Conservation (phyloP, 306 rosid species). For the Arachis stenosperma region DNA sequence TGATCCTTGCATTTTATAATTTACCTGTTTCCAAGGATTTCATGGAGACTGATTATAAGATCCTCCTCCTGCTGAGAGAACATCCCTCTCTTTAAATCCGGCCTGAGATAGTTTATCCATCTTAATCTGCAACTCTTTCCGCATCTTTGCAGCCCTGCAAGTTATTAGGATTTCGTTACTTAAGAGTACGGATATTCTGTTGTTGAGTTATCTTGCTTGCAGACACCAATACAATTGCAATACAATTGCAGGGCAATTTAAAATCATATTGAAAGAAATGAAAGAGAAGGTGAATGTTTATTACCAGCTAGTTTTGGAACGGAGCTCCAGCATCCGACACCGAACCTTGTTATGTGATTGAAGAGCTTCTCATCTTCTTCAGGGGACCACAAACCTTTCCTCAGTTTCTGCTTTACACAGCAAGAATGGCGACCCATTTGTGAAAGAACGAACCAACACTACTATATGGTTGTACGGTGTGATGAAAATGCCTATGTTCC, state of each 20-base stretch:
- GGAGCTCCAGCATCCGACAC: conserved; percentile 98
- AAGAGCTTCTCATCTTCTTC: conserved; percentile 96
- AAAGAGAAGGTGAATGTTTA: neutral
- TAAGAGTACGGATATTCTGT: too few relatives aligned
- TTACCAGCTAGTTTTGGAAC: conserved; percentile 89
- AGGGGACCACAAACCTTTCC: conserved; percentile 95
- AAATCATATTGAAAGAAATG: too few relatives aligned
- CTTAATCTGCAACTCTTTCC: conserved; percentile 94
- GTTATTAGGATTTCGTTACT: too few relatives aligned
- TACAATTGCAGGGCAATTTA: too few relatives aligned
- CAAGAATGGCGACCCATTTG: conserved; percentile 92
- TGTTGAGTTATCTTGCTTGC: too few relatives aligned
- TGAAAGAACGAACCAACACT: conserved; percentile 9
- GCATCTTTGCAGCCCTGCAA: conserved; percentile 81
- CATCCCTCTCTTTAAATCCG: conserved; percentile 92
- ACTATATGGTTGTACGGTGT: neutral
- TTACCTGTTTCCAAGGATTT: conserved; percentile 89
- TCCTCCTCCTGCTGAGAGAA: conserved; percentile 88
- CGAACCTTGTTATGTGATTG: conserved; percentile 81
- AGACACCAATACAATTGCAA: too few relatives aligned
- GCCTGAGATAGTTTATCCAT: conserved; percentile 94
- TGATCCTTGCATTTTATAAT: conserved; percentile 1
- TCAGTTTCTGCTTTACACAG: conserved; percentile 73
- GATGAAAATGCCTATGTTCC: conserved; percentile 36
- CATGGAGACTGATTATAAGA: conserved; percentile 78